Evolutionary conservation across 2,329 filamentous ascomycete species (phyloP).

Genomic region (Fusarium temperatum): DNA sequence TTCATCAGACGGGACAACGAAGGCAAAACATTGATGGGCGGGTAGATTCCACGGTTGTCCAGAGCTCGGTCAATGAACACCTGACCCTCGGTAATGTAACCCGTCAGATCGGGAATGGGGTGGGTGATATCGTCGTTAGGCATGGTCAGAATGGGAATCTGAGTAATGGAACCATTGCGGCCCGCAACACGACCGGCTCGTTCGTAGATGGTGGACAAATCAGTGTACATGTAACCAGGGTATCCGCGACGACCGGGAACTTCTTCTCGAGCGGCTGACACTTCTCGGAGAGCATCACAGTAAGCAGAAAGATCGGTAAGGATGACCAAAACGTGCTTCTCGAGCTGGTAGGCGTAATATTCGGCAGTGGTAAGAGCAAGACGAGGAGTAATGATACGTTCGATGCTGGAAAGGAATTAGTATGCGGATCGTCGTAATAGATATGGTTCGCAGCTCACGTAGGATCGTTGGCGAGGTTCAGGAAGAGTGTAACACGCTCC

Average conservation of each 20-base stretch:
- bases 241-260: constrained; percentile 99
- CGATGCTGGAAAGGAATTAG: constrained; percentile 71
- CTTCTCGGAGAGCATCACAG: constrained; percentile 98
- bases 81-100: constrained; percentile 98
- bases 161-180: constrained; percentile 97
- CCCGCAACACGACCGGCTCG: constrained; percentile 97
- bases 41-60: constrained; percentile 97
- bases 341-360: constrained; percentile 99
- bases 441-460: constrained; percentile 71
- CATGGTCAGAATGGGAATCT: constrained; percentile 99
- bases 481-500: constrained; percentile 96
- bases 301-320: constrained; percentile 97
- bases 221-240: constrained; percentile 99
- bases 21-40: constrained; percentile 97
- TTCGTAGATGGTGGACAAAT: constrained; percentile 99
- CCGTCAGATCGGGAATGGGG: constrained; percentile 97
- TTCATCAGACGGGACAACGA: constrained; percentile 99
- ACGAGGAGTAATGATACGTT: constrained; percentile 99
- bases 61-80: constrained; percentile 96
- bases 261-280: constrained; percentile 97
- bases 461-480: constrained; percentile 98
- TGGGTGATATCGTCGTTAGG: constrained; percentile 99
- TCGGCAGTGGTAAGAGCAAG: constrained; percentile 97
- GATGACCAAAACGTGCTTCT: constrained; percentile 99
- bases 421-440: neutral